Base-by-base conservation (phyloP, 257 asterid species). In the Nicotiana sylvestris region DNA sequence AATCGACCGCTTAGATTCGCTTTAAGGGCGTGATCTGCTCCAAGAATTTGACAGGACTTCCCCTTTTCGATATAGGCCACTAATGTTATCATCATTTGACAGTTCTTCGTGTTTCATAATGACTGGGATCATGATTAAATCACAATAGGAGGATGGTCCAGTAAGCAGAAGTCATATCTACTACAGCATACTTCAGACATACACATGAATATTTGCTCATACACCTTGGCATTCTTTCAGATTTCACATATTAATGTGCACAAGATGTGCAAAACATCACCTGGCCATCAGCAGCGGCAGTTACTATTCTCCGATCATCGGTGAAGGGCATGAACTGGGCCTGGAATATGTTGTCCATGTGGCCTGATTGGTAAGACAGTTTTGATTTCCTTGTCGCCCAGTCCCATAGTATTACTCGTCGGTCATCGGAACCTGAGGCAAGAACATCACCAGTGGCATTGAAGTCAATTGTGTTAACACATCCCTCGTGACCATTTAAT, bases 231-330 rank as follows among this genome's bases (percentile, higher is more conserved):
- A 39, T 7, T 39, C 49, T 7, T 39, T 7, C 49, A 39, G 49
- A 39, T 74, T 15, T 25, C 43, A 74, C 1, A 74, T 51, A 49
- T 27, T 51, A 51, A 13, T 49, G 43, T 0, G 37, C 4, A 27
- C 51, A 27, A 9, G 64, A 74, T 6, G 0, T 27, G 5, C 49
- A 39, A 13, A 74, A 74, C 39, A 56, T 83, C 49, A 92, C 98
- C 98, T 92, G 97, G 81, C 94, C 90, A 90, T 94, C 97, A 43
- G 97, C 95, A 83, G 94, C 67, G 78, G 95, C 85, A 68, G 97
- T 86, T 65, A 94, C 87, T 76, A 94, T 91, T 84, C 86, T 89
- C 21, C 90, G 88, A 84, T 94, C 98, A 66, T 94, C 91, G 4
- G 89, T 83, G 83, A 91, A 91, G 51, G 98, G 97, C 97, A 93